Percentiles rank a stretch among this genome's conserved stretches.
These are phyloP conservation scores for Calonectria leucothoes DNA, from an alignment of 2,329 filamentous ascomycete genomes.

Conservation along the genomic window DNA sequence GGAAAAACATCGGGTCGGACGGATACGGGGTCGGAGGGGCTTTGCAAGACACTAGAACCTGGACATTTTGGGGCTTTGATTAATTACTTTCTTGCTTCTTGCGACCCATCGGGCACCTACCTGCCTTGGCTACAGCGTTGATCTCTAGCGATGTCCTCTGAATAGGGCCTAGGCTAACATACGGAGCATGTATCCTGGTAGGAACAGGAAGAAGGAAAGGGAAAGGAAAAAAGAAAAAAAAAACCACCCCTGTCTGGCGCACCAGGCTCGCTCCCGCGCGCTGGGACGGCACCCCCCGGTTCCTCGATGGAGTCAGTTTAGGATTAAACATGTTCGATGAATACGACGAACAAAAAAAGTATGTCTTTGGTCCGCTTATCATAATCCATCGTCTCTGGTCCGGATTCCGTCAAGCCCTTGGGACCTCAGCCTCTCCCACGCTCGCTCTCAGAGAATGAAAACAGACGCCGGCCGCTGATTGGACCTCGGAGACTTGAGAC, in stretches of 20 bases:
- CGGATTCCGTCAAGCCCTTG: not conserved
- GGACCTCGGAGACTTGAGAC: not conserved
- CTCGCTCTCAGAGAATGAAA: not conserved
- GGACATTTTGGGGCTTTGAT: not conserved
- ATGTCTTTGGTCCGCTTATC: not conserved
- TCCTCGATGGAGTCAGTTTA: not conserved
- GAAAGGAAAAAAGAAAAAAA: too few species aligned
- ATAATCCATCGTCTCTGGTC: not conserved
- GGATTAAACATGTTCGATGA: not conserved
- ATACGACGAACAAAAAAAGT: not conserved
- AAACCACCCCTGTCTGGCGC: not conserved
- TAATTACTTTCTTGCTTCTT: slow-evolving; percentile 7
- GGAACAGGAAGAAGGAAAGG: too few species aligned
- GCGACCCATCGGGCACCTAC: not conserved
- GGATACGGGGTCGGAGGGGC: not conserved
- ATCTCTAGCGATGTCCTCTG: not conserved
- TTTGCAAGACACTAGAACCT: not conserved
- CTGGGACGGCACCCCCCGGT: not conserved
- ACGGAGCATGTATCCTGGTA: not conserved
- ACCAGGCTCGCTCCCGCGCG: not conserved
- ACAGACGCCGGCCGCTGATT: not conserved
- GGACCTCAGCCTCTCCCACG: not conserved
- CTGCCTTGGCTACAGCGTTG: not conserved
- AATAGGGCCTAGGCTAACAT: not conserved
- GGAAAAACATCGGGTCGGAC: slow-evolving; percentile 1